phyloP scores from a whole-genome alignment of 495 filamentous ascomycete genomes.

The Apodospora peruviana region DNA sequence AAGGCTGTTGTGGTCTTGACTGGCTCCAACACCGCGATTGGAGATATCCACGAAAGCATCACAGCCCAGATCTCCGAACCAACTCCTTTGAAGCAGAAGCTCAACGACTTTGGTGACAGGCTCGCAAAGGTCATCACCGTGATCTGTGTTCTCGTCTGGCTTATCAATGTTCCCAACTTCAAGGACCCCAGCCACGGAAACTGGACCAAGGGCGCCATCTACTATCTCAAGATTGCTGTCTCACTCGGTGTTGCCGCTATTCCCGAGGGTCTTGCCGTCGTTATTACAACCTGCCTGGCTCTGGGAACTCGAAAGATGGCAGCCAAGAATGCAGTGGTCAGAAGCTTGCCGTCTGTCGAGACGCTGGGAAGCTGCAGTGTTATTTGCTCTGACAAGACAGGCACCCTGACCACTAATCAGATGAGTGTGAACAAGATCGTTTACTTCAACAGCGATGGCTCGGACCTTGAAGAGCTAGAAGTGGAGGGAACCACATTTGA shows the following conservation, averaged over 20 bases:
- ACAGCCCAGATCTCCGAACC: conserved; percentile 96
- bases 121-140: conserved; percentile 97
- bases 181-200: conserved; percentile 87
- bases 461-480: conserved; percentile 77
- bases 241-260: conserved; percentile 98
- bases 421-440: conserved; percentile 97
- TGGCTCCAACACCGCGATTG: conserved; percentile 87
- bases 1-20: conserved; percentile 90
- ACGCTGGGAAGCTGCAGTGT: conserved; percentile 98
- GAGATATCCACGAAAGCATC: conserved; percentile 98
- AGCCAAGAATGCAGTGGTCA: conserved; percentile 92
- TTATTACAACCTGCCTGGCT: conserved; percentile 95
- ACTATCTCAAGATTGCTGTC: conserved; percentile 99
- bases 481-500: conserved; percentile 93
- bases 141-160: conserved; percentile 94
- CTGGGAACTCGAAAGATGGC: conserved; percentile 98
- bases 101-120: conserved; percentile 96
- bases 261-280: conserved; percentile 92
- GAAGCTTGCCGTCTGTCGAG: conserved; percentile 94
- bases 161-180: conserved; percentile 98
- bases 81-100: conserved; percentile 94
- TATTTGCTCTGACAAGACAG: conserved; percentile 99
- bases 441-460: conserved; percentile 66
- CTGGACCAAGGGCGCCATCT: conserved; percentile 97
- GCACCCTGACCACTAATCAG: conserved; percentile 97